Evolutionary conservation across 2,329 filamentous ascomycete genomes (phyloP), one percentile per base, ranked within the genome.

Genomic region (Cadophora gregata): DNA sequence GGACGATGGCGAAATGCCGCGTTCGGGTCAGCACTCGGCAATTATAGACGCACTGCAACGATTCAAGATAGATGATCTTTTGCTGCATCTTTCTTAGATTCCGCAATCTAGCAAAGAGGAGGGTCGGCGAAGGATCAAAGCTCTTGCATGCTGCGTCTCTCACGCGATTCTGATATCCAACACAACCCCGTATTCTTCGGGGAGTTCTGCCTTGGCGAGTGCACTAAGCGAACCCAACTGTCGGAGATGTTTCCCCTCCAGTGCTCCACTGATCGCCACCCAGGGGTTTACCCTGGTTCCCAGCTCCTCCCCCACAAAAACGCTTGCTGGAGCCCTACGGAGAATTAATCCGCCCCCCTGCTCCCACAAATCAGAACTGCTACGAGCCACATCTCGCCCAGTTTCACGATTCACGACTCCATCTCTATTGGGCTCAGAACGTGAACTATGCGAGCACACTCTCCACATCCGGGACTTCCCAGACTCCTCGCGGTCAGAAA

Each of bases 321-420:
- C 19, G 21, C 4, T 5, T n/a, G 19, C 19, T 19, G 16, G 42
- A n/a, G 42, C 42, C 16, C 42, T n/a, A 45, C 42, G 42, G 42
- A 45, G 19, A 21, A 45, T 19, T 4, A 45, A 6, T 9, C 19
- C 42, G 16, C 16, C 6, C 3, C 4, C 16, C 12, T n/a, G 5
- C 42, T 45, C 42, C 42, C 42, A 45, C 42, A 45, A 45, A 45
- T 45, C 42, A 45, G 42, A 45, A 21, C 42, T 45, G 16, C 42
- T 19, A n/a, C 21, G 16, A 45, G 19, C 42, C 42, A n/a, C 16
- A 21, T 45, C 7, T 21, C 19, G 4, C 8, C 42, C 16, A 45
- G 31, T 58, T 58, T 58, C 53, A 58, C 33, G 21, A 58, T 58
- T 24, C 21, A 58, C n/a, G 21, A 25, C 53, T 58, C 53, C 10